phyloP scores from a whole-genome alignment of 2,329 filamentous ascomycete species.

The Epichloe sibirici region DNA sequence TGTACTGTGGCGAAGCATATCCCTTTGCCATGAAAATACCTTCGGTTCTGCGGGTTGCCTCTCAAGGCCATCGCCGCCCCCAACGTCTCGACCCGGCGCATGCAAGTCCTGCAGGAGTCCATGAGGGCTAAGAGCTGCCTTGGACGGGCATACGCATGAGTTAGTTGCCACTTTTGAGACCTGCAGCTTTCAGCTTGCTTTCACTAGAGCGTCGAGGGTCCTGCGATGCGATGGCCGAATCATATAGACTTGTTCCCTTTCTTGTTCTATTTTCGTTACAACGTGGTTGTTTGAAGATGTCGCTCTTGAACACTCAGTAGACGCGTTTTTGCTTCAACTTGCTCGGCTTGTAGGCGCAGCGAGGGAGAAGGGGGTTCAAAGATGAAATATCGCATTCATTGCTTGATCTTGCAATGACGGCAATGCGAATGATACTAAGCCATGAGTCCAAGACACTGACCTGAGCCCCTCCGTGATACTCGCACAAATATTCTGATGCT shows the following conservation, averaged over 20 bases:
- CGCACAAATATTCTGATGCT: too few species aligned
- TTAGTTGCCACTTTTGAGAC: neutral
- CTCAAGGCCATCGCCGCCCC: constrained; percentile 10
- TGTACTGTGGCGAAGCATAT: constrained; percentile 27
- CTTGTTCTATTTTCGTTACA: neutral
- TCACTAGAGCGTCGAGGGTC: neutral
- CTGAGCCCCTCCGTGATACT: too few species aligned
- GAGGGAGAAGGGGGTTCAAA: too few species aligned
- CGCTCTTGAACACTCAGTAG: too few species aligned
- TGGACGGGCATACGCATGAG: constrained; percentile 5
- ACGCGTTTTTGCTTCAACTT: too few species aligned
- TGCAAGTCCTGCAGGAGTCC: constrained; percentile 8
- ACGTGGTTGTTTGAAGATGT: neutral
- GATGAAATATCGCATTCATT: too few species aligned
- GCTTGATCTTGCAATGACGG: too few species aligned
- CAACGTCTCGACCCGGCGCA: constrained; percentile 4
- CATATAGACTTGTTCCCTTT: neutral
- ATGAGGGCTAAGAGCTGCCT: neutral
- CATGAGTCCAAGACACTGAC: too few species aligned
- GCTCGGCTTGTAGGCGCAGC: too few species aligned
- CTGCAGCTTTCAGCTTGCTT: constrained; percentile 10
- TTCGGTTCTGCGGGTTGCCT: constrained; percentile 8
- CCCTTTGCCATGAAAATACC: neutral
- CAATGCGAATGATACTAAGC: too few species aligned
- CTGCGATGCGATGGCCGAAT: neutral